Percentiles rank a stretch among this genome's conserved stretches.
Evolutionary conservation across 2,329 filamentous ascomycete species (phyloP).

Genomic region (Fusarium aywerte): DNA sequence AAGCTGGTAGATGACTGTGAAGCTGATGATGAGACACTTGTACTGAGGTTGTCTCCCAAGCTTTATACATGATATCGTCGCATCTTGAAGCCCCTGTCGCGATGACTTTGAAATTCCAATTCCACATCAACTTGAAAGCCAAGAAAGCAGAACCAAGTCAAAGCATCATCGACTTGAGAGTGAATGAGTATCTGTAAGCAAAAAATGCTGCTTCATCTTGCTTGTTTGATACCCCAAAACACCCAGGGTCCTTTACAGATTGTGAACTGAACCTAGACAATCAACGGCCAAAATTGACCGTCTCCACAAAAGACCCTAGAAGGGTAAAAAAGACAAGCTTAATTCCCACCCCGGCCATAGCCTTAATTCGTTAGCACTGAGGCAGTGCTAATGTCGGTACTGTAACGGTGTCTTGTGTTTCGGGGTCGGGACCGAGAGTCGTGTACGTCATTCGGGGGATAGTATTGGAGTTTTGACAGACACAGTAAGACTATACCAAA

Average conservation of each 20-base stretch:
- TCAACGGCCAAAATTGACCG: conserved; percentile 34
- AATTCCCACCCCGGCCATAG: conserved; percentile 22
- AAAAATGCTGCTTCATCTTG: not conserved
- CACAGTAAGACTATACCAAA: not conserved
- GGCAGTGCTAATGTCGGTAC: not conserved
- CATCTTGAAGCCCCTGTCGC: not conserved
- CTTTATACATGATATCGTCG: conserved; percentile 20
- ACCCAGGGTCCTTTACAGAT: not conserved
- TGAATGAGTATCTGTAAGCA: conserved; percentile 2
- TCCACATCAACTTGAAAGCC: not conserved
- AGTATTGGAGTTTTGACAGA: not conserved
- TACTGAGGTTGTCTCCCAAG: not conserved
- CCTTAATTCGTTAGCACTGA: conserved; percentile 6
- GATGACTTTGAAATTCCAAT: not conserved
- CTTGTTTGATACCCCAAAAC: not conserved
- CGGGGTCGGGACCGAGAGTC: conserved; percentile 13
- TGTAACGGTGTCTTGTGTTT: not conserved
- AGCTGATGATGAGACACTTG: not conserved
- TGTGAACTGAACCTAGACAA: not conserved
- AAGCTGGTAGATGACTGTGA: not conserved
- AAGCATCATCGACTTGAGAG: conserved; percentile 29
- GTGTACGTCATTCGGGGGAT: conserved; percentile 24
- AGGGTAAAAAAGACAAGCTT: conserved; percentile 24
- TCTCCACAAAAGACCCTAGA: conserved; percentile 27
- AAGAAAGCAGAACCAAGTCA: not conserved